Evolutionary conservation across 257 asterid genomes (phyloP), one percentile per base, ranked within the genome.

Genomic region (Asclepias syriaca): DNA sequence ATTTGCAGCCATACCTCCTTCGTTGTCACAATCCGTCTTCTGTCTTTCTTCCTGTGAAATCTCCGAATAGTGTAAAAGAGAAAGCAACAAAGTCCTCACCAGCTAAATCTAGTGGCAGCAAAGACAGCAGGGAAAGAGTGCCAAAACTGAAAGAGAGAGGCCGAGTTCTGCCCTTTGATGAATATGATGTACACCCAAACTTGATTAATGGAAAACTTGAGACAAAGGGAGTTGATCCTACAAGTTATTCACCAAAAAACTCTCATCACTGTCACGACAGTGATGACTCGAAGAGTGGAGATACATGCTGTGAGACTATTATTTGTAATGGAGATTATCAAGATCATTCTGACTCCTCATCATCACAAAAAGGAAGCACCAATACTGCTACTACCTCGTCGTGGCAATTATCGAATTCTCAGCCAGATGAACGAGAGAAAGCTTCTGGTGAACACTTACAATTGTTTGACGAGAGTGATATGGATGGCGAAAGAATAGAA

Each of bases 1-100:
- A 95, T 84, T 82, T 95, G 90, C 93, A 95, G 67, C 92, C 96
- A 12, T 92, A 79, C 80, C 93, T 95, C 77, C 90, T 94, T 51
- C 85, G 80, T 1, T 92, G 97, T 72, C 91, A 82, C 77, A 89
- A 87, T 69, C 90, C 86, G 3, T 84, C 93, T 14, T 71, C 93
- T 13, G 96, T 85, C 32, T 90, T 88, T 80, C 97, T 94, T 78
- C 99, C 99, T 0, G 93, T 94, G 78, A 88, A 88, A 73, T 92
- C 98, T 55, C 98, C 96, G 9, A 88, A 73, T 73, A 87, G 75
- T 66, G 32, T 81, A 5, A 86, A 89, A 76, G 94, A 82, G 77
- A 89, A 84, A 70, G 70, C 67, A 29, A 50, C 71, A 46, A 87
- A 83, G 75, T 74, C 86, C 5, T 88, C 91, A 0, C 96, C 96